Percentiles rank a stretch among this genome's conserved stretches.
Evolutionary conservation across 2,329 filamentous ascomycete genomes (phyloP).

Genomic region (Mollisiaceae sp.): DNA sequence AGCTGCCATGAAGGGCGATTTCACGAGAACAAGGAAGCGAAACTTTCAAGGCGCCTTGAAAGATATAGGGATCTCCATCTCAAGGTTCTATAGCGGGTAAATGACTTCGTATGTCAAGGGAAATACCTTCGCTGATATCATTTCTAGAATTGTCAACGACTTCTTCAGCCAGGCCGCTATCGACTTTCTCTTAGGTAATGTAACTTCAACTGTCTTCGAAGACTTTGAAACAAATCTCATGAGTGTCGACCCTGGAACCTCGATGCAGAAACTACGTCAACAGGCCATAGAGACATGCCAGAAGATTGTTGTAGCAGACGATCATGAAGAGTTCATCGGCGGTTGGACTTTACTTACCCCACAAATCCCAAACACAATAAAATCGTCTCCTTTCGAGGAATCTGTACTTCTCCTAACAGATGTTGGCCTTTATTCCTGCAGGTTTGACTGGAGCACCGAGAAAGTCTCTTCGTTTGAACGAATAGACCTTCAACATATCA

Average conservation of each 20-base stretch:
- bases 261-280: conserved; percentile 81
- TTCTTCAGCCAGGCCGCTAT: conserved; percentile 96
- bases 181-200: conserved; percentile 90
- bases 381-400: conserved; percentile 80
- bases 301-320: conserved; percentile 83
- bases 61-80: conserved; percentile 87
- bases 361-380: conserved; percentile 69
- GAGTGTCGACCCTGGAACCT: conserved; percentile 88
- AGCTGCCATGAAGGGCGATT: conserved; percentile 94
- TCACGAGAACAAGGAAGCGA: conserved; percentile 87
- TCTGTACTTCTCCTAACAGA: conserved; percentile 87
- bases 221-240: conserved; percentile 96
- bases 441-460: conserved; percentile 93
- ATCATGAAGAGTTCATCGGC: conserved; percentile 82
- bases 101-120: conserved; percentile 32
- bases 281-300: conserved; percentile 89
- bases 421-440: conserved; percentile 82
- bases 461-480: conserved; percentile 93
- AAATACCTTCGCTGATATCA: conserved; percentile 1
- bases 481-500: conserved; percentile 76
- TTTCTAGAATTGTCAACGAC: conserved; percentile 87
- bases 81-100: conserved; percentile 72
- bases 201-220: conserved; percentile 83
- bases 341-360: conserved; percentile 91
- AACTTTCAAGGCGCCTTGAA: conserved; percentile 91